These are phyloP conservation scores for Eustoma russellianum DNA, from an alignment of 257 asterid genomes.

Conservation along the genomic window DNA sequence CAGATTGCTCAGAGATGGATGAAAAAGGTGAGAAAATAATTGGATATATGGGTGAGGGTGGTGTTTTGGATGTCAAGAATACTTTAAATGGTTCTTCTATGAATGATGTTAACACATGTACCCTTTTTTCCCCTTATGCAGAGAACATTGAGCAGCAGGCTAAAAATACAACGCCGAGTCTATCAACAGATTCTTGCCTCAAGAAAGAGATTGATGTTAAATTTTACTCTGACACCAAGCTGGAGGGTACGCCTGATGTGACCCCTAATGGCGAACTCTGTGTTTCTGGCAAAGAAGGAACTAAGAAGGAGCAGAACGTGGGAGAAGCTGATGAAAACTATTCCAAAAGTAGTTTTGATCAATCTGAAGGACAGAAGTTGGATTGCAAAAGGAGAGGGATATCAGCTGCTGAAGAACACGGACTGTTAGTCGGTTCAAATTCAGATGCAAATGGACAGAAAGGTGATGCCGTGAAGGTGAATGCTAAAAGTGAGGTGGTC, in stretches of 20 bases:
- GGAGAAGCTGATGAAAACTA: conserved; percentile 22
- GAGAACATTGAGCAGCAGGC: conserved; percentile 16
- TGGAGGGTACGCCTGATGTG: conserved; percentile 13
- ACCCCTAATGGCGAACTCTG: conserved; percentile 13
- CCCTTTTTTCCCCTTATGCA: conserved; percentile 3
- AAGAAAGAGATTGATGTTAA: conserved; percentile 17
- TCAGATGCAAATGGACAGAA: conserved; percentile 11
- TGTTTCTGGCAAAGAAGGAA: conserved; percentile 14
- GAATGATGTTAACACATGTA: conserved; percentile 15
- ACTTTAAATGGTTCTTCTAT: neutral
- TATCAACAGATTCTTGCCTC: conserved; percentile 7
- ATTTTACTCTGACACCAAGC: conserved; percentile 14
- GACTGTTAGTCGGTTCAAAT: too few species aligned
- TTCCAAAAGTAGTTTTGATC: conserved; percentile 7
- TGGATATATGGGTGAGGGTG: neutral
- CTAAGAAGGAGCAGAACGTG: conserved; percentile 14
- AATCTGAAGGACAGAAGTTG: conserved; percentile 12
- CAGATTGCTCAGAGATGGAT: conserved; percentile 20
- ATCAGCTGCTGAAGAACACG: conserved; percentile 18
- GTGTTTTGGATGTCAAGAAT: neutral
- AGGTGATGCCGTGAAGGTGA: conserved; percentile 15
- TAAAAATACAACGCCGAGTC: conserved; percentile 15
- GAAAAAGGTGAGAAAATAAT: conserved; percentile 24
- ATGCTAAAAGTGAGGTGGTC: conserved; percentile 22
- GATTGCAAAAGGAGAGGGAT: conserved; percentile 5